Percentiles rank a stretch among this genome's conserved stretches.
phyloP scores from a whole-genome alignment of 805 yeast species.

The Phaffomyces thermotolerans region DNA sequence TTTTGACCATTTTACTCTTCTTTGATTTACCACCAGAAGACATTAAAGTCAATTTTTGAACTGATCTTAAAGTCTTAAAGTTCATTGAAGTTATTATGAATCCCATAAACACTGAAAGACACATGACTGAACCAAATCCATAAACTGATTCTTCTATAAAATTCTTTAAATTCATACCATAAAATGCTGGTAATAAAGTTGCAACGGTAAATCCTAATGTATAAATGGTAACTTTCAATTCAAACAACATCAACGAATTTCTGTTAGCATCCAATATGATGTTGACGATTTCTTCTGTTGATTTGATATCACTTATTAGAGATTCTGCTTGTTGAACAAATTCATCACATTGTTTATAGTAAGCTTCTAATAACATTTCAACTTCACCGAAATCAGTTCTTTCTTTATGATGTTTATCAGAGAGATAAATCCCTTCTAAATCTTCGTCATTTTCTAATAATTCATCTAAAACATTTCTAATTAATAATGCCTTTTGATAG shows the following conservation, averaged over 20 bases:
- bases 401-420: slow-evolving; percentile 30
- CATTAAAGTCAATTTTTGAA: slow-evolving; percentile 63
- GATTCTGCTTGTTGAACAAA: slow-evolving; percentile 87
- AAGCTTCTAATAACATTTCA: slow-evolving; percentile 82
- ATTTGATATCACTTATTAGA: slow-evolving; percentile 71
- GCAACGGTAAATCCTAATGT: slow-evolving; percentile 84
- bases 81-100: slow-evolving; percentile 46
- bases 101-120: slow-evolving; percentile 47
- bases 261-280: slow-evolving; percentile 88
- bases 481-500: slow-evolving; percentile 67
- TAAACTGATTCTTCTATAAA: slow-evolving; percentile 60
- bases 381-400: slow-evolving; percentile 54
- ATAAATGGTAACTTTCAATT: slow-evolving; percentile 73
- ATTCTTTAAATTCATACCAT: slow-evolving; percentile 80
- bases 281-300: slow-evolving; percentile 89
- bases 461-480: slow-evolving; percentile 78
- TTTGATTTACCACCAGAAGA: slow-evolving; percentile 6
- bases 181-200: slow-evolving; percentile 77
- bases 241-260: slow-evolving; percentile 82
- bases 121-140: slow-evolving; percentile 57
- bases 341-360: slow-evolving; percentile 88
- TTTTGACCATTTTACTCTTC: slow-evolving; percentile 14
- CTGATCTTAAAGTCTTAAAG: slow-evolving; percentile 49
- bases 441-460: slow-evolving; percentile 83
- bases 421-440: slow-evolving; percentile 68